Evolutionary conservation across 23 red algal genomes (phyloP), one percentile per base, ranked within the genome.

Genomic region (Gracilaria domingensis): DNA sequence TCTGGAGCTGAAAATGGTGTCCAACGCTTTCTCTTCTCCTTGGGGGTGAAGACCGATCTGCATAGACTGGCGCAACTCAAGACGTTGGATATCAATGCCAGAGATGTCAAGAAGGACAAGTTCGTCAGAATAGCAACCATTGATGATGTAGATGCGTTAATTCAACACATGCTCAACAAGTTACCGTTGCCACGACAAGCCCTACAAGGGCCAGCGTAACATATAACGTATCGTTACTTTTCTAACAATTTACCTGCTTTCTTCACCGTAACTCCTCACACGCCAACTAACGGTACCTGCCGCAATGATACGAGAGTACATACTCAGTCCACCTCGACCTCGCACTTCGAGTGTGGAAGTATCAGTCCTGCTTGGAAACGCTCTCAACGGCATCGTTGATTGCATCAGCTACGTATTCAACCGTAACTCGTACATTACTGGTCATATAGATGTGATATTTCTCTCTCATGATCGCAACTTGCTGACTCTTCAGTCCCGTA

Each of bases 401-500:
- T 21, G 94, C 97, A 55, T 96, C 97, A 11, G 97, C 97, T 18
- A 99, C 88, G 44, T 95, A 89, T 12, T 77, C 62, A 39, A 99
- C 94, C 8, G 83, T 96, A 12, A 96, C 93, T 35, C 97, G 58
- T 66, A 91, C 94, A 61, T 99, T 96, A n/a, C 47, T 75, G 8
- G 95, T 99, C 97, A 96, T 91, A 85, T 99, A 99, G 56, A 99
- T 96, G 73, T 99, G 93, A 71, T 96, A 80, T 64, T 88, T 91
- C 16, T 95, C 86, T 32, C 88, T 56, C 81, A 99, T 90, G 84
- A 93, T 93, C 48, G 66, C 70, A 58, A 95, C 94, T 58, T 98
- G 94, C 76, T 88, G 37, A 13, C 64, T 70, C 21, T 73, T 96
- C 72, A 99, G 79, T 17, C 97, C 97, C 2, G 92, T 93, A 72